Evolutionary conservation across 179 eudicot genomes (phyloP).

Genomic region (Beta lomatogona): DNA sequence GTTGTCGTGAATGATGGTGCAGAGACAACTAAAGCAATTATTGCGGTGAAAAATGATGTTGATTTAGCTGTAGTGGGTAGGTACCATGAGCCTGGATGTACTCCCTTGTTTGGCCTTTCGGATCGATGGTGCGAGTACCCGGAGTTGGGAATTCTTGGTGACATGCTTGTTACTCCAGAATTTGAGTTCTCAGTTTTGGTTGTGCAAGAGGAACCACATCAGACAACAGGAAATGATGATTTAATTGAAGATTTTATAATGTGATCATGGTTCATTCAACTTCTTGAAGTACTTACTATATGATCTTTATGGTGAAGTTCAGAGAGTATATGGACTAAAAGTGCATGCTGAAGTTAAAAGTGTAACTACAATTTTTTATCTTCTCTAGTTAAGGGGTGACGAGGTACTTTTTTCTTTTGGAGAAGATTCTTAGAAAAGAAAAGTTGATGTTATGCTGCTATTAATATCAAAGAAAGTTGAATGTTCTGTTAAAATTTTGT

Average conservation of each 20-base stretch:
- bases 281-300: no score
- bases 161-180: conserved; percentile 43
- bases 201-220: conserved; percentile 45
- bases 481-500: no score
- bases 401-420: no score
- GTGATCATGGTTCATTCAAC: background rate
- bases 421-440: no score
- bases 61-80: conserved; percentile 57
- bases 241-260: conserved; percentile 16
- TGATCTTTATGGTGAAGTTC: background rate
- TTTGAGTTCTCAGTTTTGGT: conserved; percentile 47
- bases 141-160: conserved; percentile 59
- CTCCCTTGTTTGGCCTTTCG: conserved; percentile 35
- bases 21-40: conserved; percentile 37
- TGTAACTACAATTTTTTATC: background rate
- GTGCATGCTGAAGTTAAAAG: background rate
- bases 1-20: conserved; percentile 46
- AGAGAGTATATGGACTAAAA: background rate
- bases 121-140: conserved; percentile 63
- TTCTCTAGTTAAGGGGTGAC: background rate
- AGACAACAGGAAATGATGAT: background rate
- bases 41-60: conserved; percentile 23
- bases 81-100: conserved; percentile 19
- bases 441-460: no score
- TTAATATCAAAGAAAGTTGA: no score